Evolutionary conservation across 169 alveolate species (phyloP), one percentile per base, ranked within the genome.

Genomic region (Amoebophrya sp.): DNA sequence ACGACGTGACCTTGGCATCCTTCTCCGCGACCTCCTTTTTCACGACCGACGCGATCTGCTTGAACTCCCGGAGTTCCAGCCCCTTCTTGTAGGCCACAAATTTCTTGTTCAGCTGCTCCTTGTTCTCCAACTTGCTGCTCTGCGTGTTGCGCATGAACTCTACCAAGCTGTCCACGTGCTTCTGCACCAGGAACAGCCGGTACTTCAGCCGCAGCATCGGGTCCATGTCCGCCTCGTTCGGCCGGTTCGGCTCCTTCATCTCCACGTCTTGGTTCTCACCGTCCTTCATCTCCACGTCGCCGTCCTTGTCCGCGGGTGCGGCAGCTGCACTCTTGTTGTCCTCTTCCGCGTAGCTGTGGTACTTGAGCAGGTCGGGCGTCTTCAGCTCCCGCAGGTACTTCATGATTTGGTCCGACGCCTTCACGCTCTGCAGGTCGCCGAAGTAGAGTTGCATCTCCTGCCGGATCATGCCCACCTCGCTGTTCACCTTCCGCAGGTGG

Each of bases 151-250:
- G 12, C 2, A 7, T n/a, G 83, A 12, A 66, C 39, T 18, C 83
- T 0, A n/a, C 83, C 29, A 25, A 3, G 2, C 83, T 3, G 2
- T 66, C 83, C 7, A 66, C 32, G 38, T 25, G 83, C 83, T 66
- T 66, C 83, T 66, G 83, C 35, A 66, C 18, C 39, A 66, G 35
- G 83, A 66, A 25, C 83, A 66, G 83, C 39, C 18, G 1, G 83
- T 66, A 66, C 83, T 66, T 66, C 83, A 66, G 83, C 18, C 83
- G 83, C 83, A 25, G 0, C 83, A 66, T 66, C 10, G 83, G 83
- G 32, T 66, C 10, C 83, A 66, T 66, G 10, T 18, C 83, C 39
- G 2, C 83, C 29, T 25, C 83, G 18, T 47, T 18, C 29, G 66
- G 66, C 66, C n/a, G n/a, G n/a, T n/a, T n/a, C n/a, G n/a, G n/a